Base-by-base conservation (phyloP, 164 flowering plant genomes). In the Nelumbo lutea region DNA sequence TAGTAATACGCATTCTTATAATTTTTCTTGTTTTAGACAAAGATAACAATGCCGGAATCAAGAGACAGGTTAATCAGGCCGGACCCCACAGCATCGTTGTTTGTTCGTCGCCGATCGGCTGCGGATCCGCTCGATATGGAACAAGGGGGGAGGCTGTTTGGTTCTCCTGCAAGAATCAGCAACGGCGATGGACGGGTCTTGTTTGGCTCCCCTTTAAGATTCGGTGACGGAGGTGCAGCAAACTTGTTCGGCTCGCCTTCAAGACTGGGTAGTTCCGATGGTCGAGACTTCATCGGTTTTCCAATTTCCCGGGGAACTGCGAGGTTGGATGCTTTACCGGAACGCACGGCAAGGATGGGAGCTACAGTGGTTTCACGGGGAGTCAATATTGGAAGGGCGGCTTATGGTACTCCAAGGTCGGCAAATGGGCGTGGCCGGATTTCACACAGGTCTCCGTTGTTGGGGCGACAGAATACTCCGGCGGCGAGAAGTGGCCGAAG, bases 51-150 rank as follows among this genome's bases (percentile, higher is more conserved):
- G 74, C 75, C 87, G 13, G 84, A 84, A 66, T 27, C 88, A 10
- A 82, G 90, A 60, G 90, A 86, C 47, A 78, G 88, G 14, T 41
- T 82, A 5, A 8, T 50, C 27, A 76, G 83, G 68, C 76, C 82
- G 1, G 77, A 73, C 6, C 82, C 81, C 15, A 1, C 73, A 0
- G 79, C 84, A 0, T 72, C 64, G 6, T 14, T 66, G 8, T 76
- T 72, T 42, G 64, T 60, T 58, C 74, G 69, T 9, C 75, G 80
- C 50, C 69, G 81, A 46, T 58, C 73, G 4, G 53, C 9, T 42
- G 61, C 62, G 0, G 42, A 13, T 11, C 40, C 73, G 27, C 58
- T 68, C 0, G 40, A 50, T 2, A 77, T 74, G 7, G 82, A 77
- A 6, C 48, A 63, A 7, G 76, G 59, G 14, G 42, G 63, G 9